Percentiles rank a stretch among this genome's conserved stretches.
Conservation (phyloP, 169 alveolate genomes). For the Plasmodium vivax region DNA sequence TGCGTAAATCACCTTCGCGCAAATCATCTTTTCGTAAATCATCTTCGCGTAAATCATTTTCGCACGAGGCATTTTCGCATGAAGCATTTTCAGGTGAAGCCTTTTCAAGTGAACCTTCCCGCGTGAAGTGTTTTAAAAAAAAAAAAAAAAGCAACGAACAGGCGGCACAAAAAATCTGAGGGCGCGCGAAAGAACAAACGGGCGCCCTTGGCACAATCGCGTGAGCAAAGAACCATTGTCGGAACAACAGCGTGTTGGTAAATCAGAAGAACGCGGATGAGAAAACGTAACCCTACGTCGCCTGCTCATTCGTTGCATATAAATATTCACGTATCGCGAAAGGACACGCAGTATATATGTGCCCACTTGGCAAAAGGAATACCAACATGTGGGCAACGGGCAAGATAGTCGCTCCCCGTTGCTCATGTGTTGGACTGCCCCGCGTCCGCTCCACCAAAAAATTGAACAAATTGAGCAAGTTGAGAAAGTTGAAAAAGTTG, state of each 20-base stretch:
- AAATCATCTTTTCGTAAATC: too few relatives aligned
- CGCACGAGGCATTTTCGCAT: background rate
- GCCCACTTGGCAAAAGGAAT: background rate
- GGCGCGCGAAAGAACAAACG: background rate
- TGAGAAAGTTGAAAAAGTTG: background rate
- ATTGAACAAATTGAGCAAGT: background rate
- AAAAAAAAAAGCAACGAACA: background rate
- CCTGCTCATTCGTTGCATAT: background rate
- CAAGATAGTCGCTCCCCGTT: background rate
- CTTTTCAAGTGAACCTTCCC: background rate
- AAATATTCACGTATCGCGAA: background rate
- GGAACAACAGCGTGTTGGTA: background rate
- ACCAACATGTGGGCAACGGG: background rate
- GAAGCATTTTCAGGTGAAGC: too few relatives aligned
- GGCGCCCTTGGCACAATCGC: background rate
- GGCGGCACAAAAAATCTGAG: background rate
- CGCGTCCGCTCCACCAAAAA: background rate
- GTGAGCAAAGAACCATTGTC: background rate
- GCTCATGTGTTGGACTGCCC: background rate
- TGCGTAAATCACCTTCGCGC: background rate
- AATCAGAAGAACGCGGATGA: background rate
- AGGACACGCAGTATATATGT: background rate
- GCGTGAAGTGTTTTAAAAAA: background rate
- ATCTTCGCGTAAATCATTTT: too few relatives aligned
- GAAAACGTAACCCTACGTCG: background rate